Base-by-base conservation (phyloP, 345 rosid species). In the Schrenkiella parvula region DNA sequence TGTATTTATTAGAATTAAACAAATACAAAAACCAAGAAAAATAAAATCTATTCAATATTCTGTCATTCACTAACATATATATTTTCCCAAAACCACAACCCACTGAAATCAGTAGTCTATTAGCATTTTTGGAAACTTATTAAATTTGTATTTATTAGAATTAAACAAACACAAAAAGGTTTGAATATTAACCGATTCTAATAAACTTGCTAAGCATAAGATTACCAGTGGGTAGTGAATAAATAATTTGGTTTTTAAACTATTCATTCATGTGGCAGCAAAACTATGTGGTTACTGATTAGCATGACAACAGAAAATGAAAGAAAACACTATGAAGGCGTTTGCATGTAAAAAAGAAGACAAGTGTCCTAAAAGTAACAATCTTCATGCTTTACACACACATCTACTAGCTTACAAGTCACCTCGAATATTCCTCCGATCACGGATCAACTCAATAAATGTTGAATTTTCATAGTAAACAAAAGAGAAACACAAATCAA, bases 291-390 rank as follows among this genome's bases (percentile, higher is more conserved):
- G 6, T 25, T 51, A 13, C 25, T 19, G 43, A 32, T 47, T 64
- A 64, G 21, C 5, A 65, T 22, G 34, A 1, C 15, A 22, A 48
- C 4, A 35, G 6, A 65, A 65, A 34, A 21, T 1, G 17, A 18
- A 44, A 63, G 19, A 6, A 65, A 65, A 38, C 21, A n/a, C 6
- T 34, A 25, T 1, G 4, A 15, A 17, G 53, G 18, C 56, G 32
- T 51, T 35, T 51, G 66, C 74, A 70, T 70, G 74, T 22, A 70
- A 46, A 70, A 44, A 14, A 1, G 3, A n/a, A 56, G 54, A 57
- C 73, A 55, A 56, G 73, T 69, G 65, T 69, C 65, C 26, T 21
- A 31, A 57, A 70, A 15, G 46, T 31, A 44, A 34, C 26, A 25
- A 15, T 46, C 66, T 31, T 43, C 57, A 22, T 57, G 63, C 55